Percentiles rank a stretch among this genome's conserved stretches.
Conservation (phyloP, 495 filamentous ascomycete genomes). For the Talaromyces borbonicus region DNA sequence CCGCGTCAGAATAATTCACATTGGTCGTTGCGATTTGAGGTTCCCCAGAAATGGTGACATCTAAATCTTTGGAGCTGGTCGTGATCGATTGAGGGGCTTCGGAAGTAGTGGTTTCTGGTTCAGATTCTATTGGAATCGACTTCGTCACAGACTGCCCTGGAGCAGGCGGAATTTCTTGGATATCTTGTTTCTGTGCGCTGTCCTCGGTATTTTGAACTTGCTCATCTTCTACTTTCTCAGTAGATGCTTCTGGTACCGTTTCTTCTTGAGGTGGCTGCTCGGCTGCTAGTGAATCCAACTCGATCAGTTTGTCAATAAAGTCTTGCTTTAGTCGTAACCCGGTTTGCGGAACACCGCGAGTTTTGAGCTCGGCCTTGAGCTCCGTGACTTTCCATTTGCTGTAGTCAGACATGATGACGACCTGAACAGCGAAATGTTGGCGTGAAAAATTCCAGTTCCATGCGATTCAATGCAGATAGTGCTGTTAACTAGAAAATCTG, state of each 20-base stretch:
- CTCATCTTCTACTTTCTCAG: constrained; percentile 6
- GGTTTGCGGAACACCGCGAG: constrained; percentile 40
- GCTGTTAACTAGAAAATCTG: too few species aligned
- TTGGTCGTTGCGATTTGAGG: not conserved
- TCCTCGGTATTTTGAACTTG: constrained; percentile 1
- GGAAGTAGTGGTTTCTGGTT: not conserved
- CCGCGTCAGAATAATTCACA: not conserved
- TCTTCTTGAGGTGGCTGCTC: constrained; percentile 9
- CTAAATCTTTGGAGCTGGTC: not conserved
- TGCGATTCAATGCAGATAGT: too few species aligned
- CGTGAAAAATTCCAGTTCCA: too few species aligned
- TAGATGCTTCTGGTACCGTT: constrained; percentile 9
- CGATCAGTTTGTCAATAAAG: constrained; percentile 35
- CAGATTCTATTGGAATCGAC: not conserved
- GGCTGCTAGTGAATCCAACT: constrained; percentile 29
- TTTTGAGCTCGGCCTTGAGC: constrained; percentile 43
- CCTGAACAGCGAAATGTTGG: not conserved
- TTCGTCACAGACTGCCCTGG: not conserved
- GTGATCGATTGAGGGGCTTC: not conserved
- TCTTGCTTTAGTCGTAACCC: constrained; percentile 41
- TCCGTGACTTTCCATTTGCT: constrained; percentile 45
- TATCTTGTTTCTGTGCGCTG: constrained; percentile 11
- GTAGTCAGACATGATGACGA: constrained; percentile 37
- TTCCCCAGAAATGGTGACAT: not conserved
- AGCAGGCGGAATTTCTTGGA: constrained; percentile 1